Percentiles rank a stretch among this genome's conserved stretches.
Conservation (phyloP, 345 rosid species). For the Dipteronia sinensis region DNA sequence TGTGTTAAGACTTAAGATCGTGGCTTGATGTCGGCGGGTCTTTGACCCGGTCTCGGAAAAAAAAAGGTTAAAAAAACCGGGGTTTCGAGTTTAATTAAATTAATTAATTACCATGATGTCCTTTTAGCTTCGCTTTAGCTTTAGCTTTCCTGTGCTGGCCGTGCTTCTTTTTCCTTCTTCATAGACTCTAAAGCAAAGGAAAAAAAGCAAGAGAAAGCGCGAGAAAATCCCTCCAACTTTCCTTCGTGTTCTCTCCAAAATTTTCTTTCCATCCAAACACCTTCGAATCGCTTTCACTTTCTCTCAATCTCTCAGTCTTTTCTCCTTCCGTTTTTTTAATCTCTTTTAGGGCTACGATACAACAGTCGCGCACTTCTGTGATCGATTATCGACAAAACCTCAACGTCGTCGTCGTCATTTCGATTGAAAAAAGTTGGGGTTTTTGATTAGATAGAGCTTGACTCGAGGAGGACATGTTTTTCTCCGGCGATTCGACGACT, state of each 20-base stretch:
- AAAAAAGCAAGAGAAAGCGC: constrained; percentile 7
- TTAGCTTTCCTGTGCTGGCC: neutral
- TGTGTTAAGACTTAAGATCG: no score
- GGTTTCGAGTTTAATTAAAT: neutral
- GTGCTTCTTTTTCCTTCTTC: neutral
- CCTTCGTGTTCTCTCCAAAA: neutral
- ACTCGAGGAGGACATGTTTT: constrained; percentile 58
- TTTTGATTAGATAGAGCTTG: constrained; percentile 11
- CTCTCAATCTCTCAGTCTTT: neutral
- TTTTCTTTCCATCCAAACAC: constrained; percentile 24
- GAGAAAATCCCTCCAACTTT: neutral
- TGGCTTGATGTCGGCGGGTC: no score
- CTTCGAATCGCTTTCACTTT: no score
- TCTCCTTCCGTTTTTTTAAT: neutral
- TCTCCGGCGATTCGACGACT: constrained; percentile 88
- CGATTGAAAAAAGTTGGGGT: neutral
- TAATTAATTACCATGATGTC: neutral
- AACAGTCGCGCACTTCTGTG: neutral
- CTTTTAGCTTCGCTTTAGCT: neutral
- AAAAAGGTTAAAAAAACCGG: neutral
- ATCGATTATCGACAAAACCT: constrained; percentile 13
- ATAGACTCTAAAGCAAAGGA: neutral
- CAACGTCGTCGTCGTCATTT: neutral
- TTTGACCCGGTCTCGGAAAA: neutral
- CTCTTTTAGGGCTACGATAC: constrained; percentile 9